Evolutionary conservation across 1,284 basidiomycete species (phyloP), one percentile per base, ranked within the genome.

Genomic region (Wallemia ichthyophaga): DNA sequence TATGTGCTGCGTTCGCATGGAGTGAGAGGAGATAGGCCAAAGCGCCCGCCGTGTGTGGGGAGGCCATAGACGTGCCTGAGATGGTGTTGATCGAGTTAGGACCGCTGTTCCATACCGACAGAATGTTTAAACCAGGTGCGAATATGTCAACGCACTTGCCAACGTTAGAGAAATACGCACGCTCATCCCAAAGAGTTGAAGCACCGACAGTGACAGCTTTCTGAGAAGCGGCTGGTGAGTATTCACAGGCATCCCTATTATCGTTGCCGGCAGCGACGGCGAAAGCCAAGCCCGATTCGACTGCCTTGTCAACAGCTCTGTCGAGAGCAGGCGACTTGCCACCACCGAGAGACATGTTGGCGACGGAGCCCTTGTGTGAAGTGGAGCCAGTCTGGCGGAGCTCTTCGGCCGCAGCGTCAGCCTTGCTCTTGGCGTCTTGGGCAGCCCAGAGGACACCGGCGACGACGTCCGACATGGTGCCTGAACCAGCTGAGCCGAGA

Each of bases 271-370:
- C 70, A 60, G 65, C 63, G 32, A 61, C 58, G 19, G 56, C 86
- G 66, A 96, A 95, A 75, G 95, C 87, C 60, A 98, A 76, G 59
- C 92, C 92, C 56, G 69, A 65, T 26, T 78, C 76, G 60, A 94
- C 86, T 59, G 91, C 89, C 59, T 73, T 75, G 72, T 96, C 81
- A 62, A 98, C 87, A 58, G 83, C 80, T 33, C 77, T 75, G 66
- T 98, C 87, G 60, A 96, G 77, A 55, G 85, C 78, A 48, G 74
- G 76, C n/a, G 86, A 88, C 74, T 89, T 92, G 65, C 86, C 86
- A 67, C 92, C 92, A 64, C 92, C 92, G 59, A 98, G 81, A 68
- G 82, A 86, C 92, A 98, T 95, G 77, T 92, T 95, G 62, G 85
- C 88, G 64, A 96, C 91, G 37, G 89, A 92, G 33, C 92, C 92